Base-by-base conservation (phyloP, 2,329 filamentous ascomycete species). In the Penicillium sp. region DNA sequence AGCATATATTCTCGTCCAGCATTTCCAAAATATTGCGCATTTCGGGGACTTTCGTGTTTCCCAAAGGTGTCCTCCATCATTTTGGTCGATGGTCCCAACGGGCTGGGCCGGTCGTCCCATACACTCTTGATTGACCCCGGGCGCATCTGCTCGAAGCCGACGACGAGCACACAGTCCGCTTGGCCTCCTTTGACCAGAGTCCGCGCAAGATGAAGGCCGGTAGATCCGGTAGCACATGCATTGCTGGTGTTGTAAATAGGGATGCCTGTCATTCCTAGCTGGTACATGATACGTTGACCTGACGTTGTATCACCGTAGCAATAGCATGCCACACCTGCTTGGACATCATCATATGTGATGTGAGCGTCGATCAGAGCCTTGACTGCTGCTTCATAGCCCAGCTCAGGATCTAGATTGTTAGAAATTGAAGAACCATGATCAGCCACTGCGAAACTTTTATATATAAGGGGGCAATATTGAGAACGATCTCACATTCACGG, bases 161-260 rank as follows among this genome's bases (percentile, higher is more conserved):
- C 84, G 1, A 97, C 92, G 57, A 97, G 78, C 27, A 96, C 85
- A 69, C 90, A 96, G 74, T 96, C 89, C 1, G 90, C 89, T n/a
- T 84, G 89, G 30, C 91, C 92, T 64, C 89, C 82, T 11, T 84
- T 81, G 64, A 97, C 86, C 70, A 94, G 81, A 49, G 86, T 90
- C 18, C 91, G 81, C 1, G 83, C 93, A 81, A 97, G 87, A 70
- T 87, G 85, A 53, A 97, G 78, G 5, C 93, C 93, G 0, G 92
- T 96, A 10, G 88, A 91, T 14, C 93, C 93, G 0, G 93, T 97
- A 2, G 90, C 90, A 81, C 93, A 97, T 79, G 96, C 96, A 81
- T 97, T 97, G 83, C 97, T 97, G 70, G 96, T 90, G 69, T 97
- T 97, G 80, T 95, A 92, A 70, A 97, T 90, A 67, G 93, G 93